Conservation (phyloP, 2,329 filamentous ascomycete genomes). For the Podosphaera fusca region DNA sequence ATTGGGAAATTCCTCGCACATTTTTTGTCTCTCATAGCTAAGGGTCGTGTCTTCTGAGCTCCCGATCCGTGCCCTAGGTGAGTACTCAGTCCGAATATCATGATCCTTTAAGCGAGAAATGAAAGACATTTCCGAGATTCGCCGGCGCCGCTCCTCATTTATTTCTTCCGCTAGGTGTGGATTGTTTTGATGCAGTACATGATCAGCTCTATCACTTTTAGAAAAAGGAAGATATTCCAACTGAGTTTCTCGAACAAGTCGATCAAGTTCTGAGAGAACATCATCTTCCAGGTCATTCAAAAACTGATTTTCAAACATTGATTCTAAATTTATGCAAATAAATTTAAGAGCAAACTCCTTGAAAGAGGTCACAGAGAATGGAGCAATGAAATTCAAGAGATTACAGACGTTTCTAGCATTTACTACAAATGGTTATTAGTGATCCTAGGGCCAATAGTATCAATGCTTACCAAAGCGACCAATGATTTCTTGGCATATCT, state of each 20-base stretch:
- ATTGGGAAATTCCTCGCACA: conserved; percentile 24
- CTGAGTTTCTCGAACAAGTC: conserved; percentile 63
- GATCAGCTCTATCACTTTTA: conserved; percentile 49
- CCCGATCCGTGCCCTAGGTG: conserved; percentile 34
- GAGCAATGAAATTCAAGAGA: conserved; percentile 65
- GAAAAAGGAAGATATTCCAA: conserved; percentile 53
- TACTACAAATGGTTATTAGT: conserved; percentile 22
- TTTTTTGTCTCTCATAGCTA: conserved; percentile 17
- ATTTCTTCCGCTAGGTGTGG: conserved; percentile 29
- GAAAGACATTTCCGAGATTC: conserved; percentile 56
- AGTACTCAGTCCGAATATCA: conserved; percentile 36
- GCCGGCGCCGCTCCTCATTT: conserved; percentile 42
- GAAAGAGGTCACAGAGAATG: conserved; percentile 63
- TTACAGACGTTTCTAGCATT: conserved; percentile 67
- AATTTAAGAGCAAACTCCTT: conserved; percentile 79
- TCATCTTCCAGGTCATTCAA: conserved; percentile 71
- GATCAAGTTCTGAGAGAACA: conserved; percentile 58
- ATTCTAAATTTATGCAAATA: conserved; percentile 73
- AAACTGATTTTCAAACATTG: conserved; percentile 73
- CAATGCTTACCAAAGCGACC: conserved; percentile 43
- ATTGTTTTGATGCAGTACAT: conserved; percentile 33
- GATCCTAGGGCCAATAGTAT: not conserved
- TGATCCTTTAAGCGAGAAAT: conserved; percentile 38
- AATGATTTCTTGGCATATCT: conserved; percentile 69
- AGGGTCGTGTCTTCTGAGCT: conserved; percentile 38